Evolutionary conservation across 73 alveolate species (phyloP), one percentile per base, ranked within the genome.

Genomic region (Uronychia binucleata): DNA sequence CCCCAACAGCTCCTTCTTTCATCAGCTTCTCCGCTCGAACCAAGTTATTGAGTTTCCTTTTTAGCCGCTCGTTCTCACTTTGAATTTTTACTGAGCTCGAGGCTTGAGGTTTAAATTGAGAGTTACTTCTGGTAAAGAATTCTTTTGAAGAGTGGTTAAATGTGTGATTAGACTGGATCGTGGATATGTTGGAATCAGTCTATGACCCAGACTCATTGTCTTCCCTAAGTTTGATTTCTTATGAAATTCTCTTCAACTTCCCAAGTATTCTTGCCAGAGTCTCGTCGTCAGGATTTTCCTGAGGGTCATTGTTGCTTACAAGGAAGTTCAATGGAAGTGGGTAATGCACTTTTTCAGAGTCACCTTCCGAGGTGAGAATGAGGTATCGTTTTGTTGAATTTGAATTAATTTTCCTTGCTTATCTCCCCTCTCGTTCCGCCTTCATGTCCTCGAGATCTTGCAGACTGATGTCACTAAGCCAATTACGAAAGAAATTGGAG

Each of bases 51-150:
- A 74, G 58, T 28, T 67, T 30, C 58, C 26, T 82, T 30, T 82
- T 82, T 19, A 82, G 80, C 30, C 29, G 79, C 34, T 82, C 31
- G 59, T 82, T 82, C 57, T 82, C 89, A 35, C 26, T 77, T 1
- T 26, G n/a, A 11, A 19, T 19, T 19, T 46, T 46, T 46, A 19
- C 5, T 46, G 67, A 11, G 67, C n/a, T 46, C n/a, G 67, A n/a
- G n/a, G n/a, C n/a, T n/a, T n/a, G n/a, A n/a, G n/a, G n/a, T n/a
- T n/a, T n/a, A n/a, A n/a, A n/a, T n/a, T n/a, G n/a, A n/a, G n/a
- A n/a, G n/a, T n/a, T n/a, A n/a, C n/a, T 46, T 46, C 67, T 11
- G 19, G 5, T 46, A 46, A 46, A 46, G 67, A 46, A 46, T 19
- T 46, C 67, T 46, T 46, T 29, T 25, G 35, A 1, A 0, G 88